Evolutionary conservation across 306 rosid species (phyloP), one percentile per base, ranked within the genome.

Genomic region (Macrotyloma uniflorum): DNA sequence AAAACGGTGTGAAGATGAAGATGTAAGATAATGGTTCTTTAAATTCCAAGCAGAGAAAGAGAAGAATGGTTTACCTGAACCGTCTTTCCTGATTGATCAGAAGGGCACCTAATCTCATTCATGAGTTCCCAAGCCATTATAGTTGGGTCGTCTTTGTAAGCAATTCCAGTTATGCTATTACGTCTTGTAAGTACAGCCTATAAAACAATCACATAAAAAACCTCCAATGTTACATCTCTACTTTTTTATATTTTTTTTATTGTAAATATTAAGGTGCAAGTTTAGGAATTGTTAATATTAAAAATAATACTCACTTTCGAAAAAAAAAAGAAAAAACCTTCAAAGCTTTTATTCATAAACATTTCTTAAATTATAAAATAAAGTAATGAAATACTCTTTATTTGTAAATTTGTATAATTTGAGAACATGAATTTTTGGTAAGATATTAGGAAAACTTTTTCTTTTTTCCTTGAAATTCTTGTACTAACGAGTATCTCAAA

Each of bases 41-140:
- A n/a, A n/a, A n/a, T n/a, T n/a, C n/a, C n/a, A n/a, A n/a, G n/a
- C n/a, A n/a, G n/a, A n/a, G n/a, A 26, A 26, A 26, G 1, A 26
- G 28, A 26, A 26, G 2, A 26, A 26, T 26, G 28, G 28, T 26
- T 26, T 26, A 95, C 99, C 97, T 95, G 98, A 79, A 93, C 83
- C 18, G 91, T 72, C 2, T 83, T 87, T 58, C 97, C 98, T 22
- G 97, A 90, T 62, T 78, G 87, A 83, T 95, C 98, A 5, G 99
- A 88, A 33, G 77, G 42, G 67, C 99, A 93, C 78, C 96, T 79
- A 20, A 90, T 79, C 86, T 95, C 99, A 69, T 95, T 95, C 89
- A 95, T 95, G 33, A 93, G 98, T 84, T 93, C 99, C 99, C 99
- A 93, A 16, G 99, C 97, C 98, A 95, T 91, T 72, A 95, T 91